Conservation (phyloP, 305 asterid genomes). For the Fraxinus baroniana region DNA sequence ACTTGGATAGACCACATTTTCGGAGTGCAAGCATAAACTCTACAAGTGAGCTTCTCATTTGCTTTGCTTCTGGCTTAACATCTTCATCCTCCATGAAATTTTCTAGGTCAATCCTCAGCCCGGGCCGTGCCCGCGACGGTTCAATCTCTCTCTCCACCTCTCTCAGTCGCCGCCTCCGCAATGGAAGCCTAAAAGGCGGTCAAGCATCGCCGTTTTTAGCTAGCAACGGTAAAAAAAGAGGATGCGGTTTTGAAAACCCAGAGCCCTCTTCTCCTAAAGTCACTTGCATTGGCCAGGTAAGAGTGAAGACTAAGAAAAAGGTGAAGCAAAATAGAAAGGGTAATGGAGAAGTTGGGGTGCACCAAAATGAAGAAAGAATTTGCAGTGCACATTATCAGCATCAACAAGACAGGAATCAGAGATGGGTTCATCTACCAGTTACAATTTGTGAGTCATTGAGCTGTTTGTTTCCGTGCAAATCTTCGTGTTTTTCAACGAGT, state of each 20-base stretch:
- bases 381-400: slow-evolving; percentile 41
- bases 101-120: slow-evolving; percentile 82
- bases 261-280: slow-evolving; percentile 97
- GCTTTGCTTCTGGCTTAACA: slow-evolving; percentile 64
- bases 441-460: slow-evolving; percentile 85
- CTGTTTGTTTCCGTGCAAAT: slow-evolving; percentile 77
- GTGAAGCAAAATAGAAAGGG: slow-evolving; percentile 54
- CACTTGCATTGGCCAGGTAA: slow-evolving; percentile 91
- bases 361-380: slow-evolving; percentile 27
- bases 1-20: slow-evolving; percentile 61
- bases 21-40: slow-evolving; percentile 35
- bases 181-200: slow-evolving; percentile 76
- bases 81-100: slow-evolving; percentile 81
- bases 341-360: slow-evolving; percentile 57
- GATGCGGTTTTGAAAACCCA: slow-evolving; percentile 72
- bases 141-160: slow-evolving; percentile 66
- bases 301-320: slow-evolving; percentile 89
- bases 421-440: slow-evolving; percentile 86
- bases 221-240: slow-evolving; percentile 50
- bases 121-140: slow-evolving; percentile 68
- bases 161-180: slow-evolving; percentile 80
- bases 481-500: slow-evolving; percentile 53
- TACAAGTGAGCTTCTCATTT: slow-evolving; percentile 61
- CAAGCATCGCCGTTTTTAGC: slow-evolving; percentile 80
- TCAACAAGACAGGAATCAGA: slow-evolving; percentile 65